phyloP scores from a whole-genome alignment of 805 yeast species.

The Pichia californica region DNA sequence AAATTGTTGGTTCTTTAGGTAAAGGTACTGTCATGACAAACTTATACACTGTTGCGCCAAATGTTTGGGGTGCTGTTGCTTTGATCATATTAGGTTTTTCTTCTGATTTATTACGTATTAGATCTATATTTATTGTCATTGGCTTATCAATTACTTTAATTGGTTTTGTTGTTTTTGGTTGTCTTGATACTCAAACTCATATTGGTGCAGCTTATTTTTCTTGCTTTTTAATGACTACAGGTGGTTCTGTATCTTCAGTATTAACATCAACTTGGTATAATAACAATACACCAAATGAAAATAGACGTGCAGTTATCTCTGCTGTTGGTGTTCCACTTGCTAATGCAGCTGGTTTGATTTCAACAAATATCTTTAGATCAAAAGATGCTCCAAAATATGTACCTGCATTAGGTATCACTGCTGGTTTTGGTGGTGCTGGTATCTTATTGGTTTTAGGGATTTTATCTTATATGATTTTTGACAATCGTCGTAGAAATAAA shows the following conservation, averaged over 20 bases:
- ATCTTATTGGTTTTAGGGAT: conserved; percentile 24
- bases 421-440: conserved; percentile 42
- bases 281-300: conserved; percentile 41
- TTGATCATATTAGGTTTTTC: conserved; percentile 33
- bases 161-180: conserved; percentile 42
- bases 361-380: conserved; percentile 44
- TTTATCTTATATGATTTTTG: conserved; percentile 33
- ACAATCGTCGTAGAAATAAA: conserved; percentile 36
- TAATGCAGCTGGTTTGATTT: conserved; percentile 50
- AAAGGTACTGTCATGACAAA: conserved; percentile 36
- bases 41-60: conserved; percentile 43
- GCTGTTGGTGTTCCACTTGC: conserved; percentile 50
- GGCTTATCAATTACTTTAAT: conserved; percentile 35
- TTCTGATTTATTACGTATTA: conserved; percentile 35
- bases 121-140: conserved; percentile 34
- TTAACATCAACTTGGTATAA: conserved; percentile 46
- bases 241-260: conserved; percentile 43
- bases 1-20: conserved; percentile 33
- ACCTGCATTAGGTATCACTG: conserved; percentile 44
- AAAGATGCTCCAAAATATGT: conserved; percentile 47
- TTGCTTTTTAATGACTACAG: conserved; percentile 37
- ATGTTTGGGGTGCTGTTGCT: conserved; percentile 39
- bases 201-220: conserved; percentile 20
- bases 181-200: conserved; percentile 34
- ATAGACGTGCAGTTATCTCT: conserved; percentile 39